Conservation (phyloP, 2,329 filamentous ascomycete genomes). For the Epichloe amarillans region DNA sequence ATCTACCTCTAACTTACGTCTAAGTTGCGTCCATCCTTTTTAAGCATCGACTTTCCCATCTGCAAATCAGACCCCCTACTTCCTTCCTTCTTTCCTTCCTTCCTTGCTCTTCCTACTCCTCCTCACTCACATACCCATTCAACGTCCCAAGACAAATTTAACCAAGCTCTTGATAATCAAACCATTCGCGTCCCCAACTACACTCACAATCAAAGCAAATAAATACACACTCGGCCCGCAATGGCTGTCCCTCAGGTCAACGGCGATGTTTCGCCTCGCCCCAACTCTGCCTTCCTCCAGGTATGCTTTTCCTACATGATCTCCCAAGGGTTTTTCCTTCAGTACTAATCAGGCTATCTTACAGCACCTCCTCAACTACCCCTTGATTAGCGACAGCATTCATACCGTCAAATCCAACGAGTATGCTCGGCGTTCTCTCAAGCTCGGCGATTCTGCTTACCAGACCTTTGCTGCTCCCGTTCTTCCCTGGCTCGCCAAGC, state of each 20-base stretch:
- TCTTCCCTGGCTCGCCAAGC: constrained; percentile 55
- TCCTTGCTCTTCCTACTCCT: not conserved
- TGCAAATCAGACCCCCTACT: not conserved
- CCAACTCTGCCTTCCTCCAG: constrained; percentile 36
- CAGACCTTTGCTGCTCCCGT: constrained; percentile 64
- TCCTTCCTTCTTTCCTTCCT: not conserved
- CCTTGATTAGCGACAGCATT: constrained; percentile 67
- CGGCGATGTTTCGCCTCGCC: constrained; percentile 32
- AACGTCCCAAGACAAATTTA: not conserved
- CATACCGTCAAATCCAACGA: constrained; percentile 68
- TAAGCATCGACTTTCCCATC: constrained; percentile 4
- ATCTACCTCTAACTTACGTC: not conserved
- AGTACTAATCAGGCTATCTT: not conserved
- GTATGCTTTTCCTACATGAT: constrained; percentile 19
- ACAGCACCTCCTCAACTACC: constrained; percentile 76
- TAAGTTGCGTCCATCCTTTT: constrained; percentile 2
- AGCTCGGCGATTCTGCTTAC: constrained; percentile 63
- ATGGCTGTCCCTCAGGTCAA: constrained; percentile 34
- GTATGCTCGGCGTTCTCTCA: constrained; percentile 70
- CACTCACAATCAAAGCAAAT: not conserved
- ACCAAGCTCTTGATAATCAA: not conserved
- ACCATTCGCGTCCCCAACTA: not conserved
- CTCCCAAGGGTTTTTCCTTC: too few relatives aligned
- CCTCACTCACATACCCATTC: not conserved
- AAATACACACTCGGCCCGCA: constrained; percentile 3